phyloP scores from a whole-genome alignment of 495 filamentous ascomycete genomes.

The Pseudomonodictys pantanalensis region DNA sequence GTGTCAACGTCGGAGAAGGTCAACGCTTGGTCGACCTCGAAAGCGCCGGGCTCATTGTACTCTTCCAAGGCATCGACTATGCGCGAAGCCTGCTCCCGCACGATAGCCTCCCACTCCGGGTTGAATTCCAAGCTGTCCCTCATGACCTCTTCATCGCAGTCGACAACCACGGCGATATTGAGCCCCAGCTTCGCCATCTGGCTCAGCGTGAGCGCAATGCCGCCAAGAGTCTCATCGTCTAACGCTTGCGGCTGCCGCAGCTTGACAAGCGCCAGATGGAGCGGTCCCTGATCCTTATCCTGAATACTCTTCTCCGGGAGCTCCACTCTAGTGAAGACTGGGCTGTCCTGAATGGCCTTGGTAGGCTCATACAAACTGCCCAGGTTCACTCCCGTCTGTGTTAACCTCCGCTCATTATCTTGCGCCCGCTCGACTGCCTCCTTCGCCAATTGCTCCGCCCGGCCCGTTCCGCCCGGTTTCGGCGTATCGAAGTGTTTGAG shows the following conservation, averaged over 20 bases:
- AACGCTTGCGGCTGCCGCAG: slow-evolving; percentile 68
- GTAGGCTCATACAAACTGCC: slow-evolving; percentile 61
- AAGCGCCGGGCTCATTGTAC: slow-evolving; percentile 61
- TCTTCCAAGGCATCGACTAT: slow-evolving; percentile 69
- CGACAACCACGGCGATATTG: slow-evolving; percentile 75
- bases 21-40: slow-evolving; percentile 66
- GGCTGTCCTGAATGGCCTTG: slow-evolving; percentile 59
- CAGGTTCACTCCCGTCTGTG: slow-evolving; percentile 52
- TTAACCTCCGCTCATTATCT: slow-evolving; percentile 25
- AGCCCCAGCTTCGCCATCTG: slow-evolving; percentile 81
- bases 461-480: neutral
- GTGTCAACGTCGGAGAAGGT: slow-evolving; percentile 40
- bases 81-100: slow-evolving; percentile 67
- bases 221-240: slow-evolving; percentile 63
- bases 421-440: slow-evolving; percentile 21
- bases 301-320: slow-evolving; percentile 3
- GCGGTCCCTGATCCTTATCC: slow-evolving; percentile 43
- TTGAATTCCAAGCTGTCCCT: slow-evolving; percentile 8
- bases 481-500: slow-evolving; percentile 31
- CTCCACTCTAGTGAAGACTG: slow-evolving; percentile 55
- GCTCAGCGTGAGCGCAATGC: slow-evolving; percentile 76
- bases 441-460: slow-evolving; percentile 3
- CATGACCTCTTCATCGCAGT: slow-evolving; percentile 51
- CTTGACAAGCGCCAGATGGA: slow-evolving; percentile 86
- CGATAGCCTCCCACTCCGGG: slow-evolving; percentile 43